Base-by-base conservation (phyloP, 768 basidiomycete genomes). In the Psilocybe cyanescens region DNA sequence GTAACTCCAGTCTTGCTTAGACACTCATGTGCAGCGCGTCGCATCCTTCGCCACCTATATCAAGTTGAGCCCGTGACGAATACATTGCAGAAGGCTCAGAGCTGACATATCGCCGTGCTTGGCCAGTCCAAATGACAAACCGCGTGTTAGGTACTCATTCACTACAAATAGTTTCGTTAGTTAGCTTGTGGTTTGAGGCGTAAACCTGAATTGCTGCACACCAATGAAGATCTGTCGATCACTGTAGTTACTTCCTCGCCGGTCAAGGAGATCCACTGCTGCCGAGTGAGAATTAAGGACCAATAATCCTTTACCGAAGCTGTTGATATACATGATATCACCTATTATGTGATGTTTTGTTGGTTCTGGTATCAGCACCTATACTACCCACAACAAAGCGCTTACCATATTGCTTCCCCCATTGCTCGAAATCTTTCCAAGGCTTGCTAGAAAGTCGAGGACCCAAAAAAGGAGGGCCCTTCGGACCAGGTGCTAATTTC, bases 1-100 rank as follows among this genome's bases (percentile, higher is more conserved):
- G 57, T 62, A 3, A 68, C 66, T 7, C 61, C 58, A 12, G 67
- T 59, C 47, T 68, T 69, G 54, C 70, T 70, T 29, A 78, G 71
- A 5, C 73, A 72, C 47, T 76, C 75, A 59, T 77, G 73, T 2
- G 69, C 70, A 1, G 75, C 72, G 16, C 74, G 69, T 14, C 76
- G 71, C 72, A 75, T 72, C 16, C 72, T 64, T 29, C 73, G 69
- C 76, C 75, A 78, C 29, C 75, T 78, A 19, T 19, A 19, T 19
- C 19, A 56, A 31, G 31, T 31, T 44, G 37, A 51, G 39, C 14
- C 8, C 7, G 24, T 8, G 9, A 59, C 19, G 7, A 19, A 17
- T 30, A 39, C 3, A n/a, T 9, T 8, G 7, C 19, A 19, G 19
- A 19, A 8, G 24, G 33, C 0, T 31, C 31, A 30, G 46, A 48